Percentiles rank a stretch among this genome's conserved stretches.
Conservation (phyloP, 2,329 filamentous ascomycete species). For the Lachnellula hyalina region DNA sequence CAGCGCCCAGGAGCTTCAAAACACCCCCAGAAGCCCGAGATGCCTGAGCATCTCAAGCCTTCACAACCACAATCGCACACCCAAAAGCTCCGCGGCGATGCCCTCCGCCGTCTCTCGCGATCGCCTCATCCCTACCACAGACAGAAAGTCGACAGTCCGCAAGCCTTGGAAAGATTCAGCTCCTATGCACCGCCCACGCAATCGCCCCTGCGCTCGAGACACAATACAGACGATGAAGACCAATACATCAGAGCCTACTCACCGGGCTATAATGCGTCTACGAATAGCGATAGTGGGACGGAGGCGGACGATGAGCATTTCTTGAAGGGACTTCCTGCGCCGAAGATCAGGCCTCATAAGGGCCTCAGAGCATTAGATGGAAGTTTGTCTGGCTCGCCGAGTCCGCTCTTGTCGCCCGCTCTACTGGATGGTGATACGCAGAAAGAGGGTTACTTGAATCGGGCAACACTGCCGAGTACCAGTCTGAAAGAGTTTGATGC, state of each 20-base stretch:
- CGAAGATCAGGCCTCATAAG: slow-evolving; percentile 67
- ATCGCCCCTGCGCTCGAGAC: slow-evolving; percentile 24
- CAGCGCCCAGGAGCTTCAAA: slow-evolving; percentile 13
- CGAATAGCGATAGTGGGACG: slow-evolving; percentile 82
- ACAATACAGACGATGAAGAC: slow-evolving; percentile 31
- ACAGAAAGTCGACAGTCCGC: slow-evolving; percentile 50
- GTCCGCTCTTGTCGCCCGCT: slow-evolving; percentile 48
- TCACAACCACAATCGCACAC: slow-evolving; percentile 17
- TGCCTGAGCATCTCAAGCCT: slow-evolving; percentile 25
- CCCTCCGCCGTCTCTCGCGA: slow-evolving; percentile 35
- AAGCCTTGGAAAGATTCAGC: slow-evolving; percentile 40
- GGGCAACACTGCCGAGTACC: not conserved
- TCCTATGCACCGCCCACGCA: slow-evolving; percentile 19
- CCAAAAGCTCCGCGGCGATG: slow-evolving; percentile 21
- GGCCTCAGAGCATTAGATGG: slow-evolving; percentile 63
- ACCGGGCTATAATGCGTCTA: slow-evolving; percentile 32
- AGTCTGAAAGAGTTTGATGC: slow-evolving; percentile 13
- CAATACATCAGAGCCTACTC: slow-evolving; percentile 12
- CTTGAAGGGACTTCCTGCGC: slow-evolving; percentile 77
- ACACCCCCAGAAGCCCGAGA: slow-evolving; percentile 16
- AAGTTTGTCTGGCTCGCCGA: slow-evolving; percentile 48
- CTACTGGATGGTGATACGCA: slow-evolving; percentile 35
- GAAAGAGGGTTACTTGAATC: slow-evolving; percentile 9
- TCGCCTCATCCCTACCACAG: slow-evolving; percentile 66
- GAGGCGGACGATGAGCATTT: slow-evolving; percentile 94